Percentiles rank a stretch among this genome's conserved stretches.
Evolutionary conservation across 1,139 yeast species (phyloP).

Genomic region (Tardiomyces depauwii): DNA sequence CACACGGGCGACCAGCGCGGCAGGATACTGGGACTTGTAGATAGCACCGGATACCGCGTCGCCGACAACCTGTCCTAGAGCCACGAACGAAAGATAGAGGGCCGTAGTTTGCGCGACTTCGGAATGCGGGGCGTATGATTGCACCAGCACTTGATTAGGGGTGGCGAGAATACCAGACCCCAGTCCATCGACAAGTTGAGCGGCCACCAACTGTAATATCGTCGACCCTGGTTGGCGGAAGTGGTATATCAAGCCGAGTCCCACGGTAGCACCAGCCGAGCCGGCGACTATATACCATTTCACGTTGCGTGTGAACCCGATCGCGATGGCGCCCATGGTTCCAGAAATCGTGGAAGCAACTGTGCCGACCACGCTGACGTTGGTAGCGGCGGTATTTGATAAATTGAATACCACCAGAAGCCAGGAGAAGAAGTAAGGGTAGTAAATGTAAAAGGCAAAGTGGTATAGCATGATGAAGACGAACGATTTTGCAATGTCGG

Average conservation of each 20-base stretch:
- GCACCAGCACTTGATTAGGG: constrained; percentile 13
- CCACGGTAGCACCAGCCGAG: no score
- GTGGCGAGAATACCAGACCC: background rate
- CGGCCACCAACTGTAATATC: no score
- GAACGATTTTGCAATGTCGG: constrained; percentile 6
- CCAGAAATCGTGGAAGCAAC: background rate
- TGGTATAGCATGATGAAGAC: constrained; percentile 7
- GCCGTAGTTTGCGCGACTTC: constrained; percentile 16
- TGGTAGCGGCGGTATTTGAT: no score
- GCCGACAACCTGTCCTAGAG: constrained; percentile 11
- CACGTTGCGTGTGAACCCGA: no score
- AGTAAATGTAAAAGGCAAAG: constrained; percentile 9
- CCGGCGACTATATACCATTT: no score
- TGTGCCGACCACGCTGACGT: no score
- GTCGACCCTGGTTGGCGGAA: no score
- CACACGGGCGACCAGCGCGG: no score
- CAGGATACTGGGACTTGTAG: constrained; percentile 8
- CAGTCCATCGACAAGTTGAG: no score
- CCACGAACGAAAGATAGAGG: constrained; percentile 12
- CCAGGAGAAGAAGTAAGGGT: constrained; percentile 8
- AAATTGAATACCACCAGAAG: background rate
- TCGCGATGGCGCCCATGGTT: no score
- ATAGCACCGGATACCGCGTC: constrained; percentile 11
- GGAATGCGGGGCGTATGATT: constrained; percentile 10
- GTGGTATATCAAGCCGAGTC: no score